Base-by-base conservation (phyloP, 352 stramenopile genomes). In the Globisporangium cederbergense region DNA sequence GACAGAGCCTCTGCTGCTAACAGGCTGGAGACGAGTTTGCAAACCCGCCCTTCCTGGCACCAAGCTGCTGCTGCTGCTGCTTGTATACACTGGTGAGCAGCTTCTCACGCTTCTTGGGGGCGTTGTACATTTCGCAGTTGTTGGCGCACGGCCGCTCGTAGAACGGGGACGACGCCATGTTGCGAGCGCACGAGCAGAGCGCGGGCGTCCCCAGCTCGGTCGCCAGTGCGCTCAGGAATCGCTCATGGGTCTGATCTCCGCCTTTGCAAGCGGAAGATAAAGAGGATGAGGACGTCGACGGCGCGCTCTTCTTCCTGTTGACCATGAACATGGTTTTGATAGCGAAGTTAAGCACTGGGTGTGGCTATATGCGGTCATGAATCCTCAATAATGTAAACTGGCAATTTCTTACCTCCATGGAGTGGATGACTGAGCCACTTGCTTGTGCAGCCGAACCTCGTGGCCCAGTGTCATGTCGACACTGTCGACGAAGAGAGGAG, bases 41-140 rank as follows among this genome's bases (percentile, higher is more conserved):
- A 45, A 45, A 30, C 4, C n/a, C 4, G 22, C 43, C 50, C 2
- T 58, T 67, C 28, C 55, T 56, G 20, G 18, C 0, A 4, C 52
- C 52, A 58, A 32, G 20, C 8, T 38, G 25, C 58, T 49, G 34
- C 36, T 60, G 75, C 42, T 89, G 80, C 59, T 91, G 83, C 45
- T 88, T 88, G 69, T 73, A 88, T 8, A 90, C 77, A n/a, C 56
- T 81, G 1, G 74, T 54, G 25, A 83, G 68, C 8, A 87, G 72
- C 58, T 75, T 76, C 47, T 86, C 79, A 49, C 82, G 81, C 60
- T 85, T 85, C 58, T 77, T 76, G 0, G 80, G 79, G 45, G 83
- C 75, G 10, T 85, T 87, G 60, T 91, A 89, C 42, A 91, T 68
- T 16, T 75, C 75, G 60, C 82, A 91, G 61, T 91, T 89, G 72